Evolutionary conservation across 208 protist species (phyloP).

Genomic region (Crithidia acanthocephali): DNA sequence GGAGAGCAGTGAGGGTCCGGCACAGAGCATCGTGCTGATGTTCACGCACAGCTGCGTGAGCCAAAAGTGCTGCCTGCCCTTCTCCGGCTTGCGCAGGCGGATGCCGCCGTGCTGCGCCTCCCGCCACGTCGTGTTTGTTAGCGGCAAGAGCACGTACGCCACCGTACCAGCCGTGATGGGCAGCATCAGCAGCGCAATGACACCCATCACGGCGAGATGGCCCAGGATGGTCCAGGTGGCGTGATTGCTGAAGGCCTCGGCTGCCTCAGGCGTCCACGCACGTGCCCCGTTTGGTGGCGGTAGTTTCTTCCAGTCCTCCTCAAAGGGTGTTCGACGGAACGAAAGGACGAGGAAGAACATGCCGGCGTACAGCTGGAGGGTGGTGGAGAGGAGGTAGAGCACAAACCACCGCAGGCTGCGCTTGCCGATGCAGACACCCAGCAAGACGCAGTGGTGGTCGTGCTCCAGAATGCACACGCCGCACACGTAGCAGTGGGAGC

Average conservation of each 20-base stretch:
- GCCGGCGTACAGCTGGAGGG: conserved; percentile 32
- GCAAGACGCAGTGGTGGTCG: conserved; percentile 84
- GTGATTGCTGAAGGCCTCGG: conserved; percentile 22
- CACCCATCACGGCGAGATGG: conserved; percentile 28
- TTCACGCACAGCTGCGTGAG: conserved; percentile 17
- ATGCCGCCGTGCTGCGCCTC: conserved; percentile 30
- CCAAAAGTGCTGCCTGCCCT: background rate
- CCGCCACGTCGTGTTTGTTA: conserved; percentile 37
- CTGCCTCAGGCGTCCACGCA: conserved; percentile 17
- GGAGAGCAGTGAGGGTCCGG: conserved; percentile 7
- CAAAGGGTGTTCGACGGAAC: conserved; percentile 31
- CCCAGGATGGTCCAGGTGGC: conserved; percentile 26
- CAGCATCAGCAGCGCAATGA: conserved; percentile 26
- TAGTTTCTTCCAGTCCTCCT: conserved; percentile 29
- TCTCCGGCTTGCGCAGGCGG: conserved; percentile 4
- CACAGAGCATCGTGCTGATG: conserved; percentile 19
- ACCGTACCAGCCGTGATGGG: conserved; percentile 32
- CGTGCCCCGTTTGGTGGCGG: conserved; percentile 10
- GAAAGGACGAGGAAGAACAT: conserved; percentile 37
- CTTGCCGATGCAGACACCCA: conserved; percentile 81
- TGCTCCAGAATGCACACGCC: conserved; percentile 81
- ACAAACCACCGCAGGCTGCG: conserved; percentile 82
- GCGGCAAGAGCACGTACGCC: conserved; percentile 37
- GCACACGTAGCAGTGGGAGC: conserved; percentile 82
- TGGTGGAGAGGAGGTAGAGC: conserved; percentile 53